phyloP scores from a whole-genome alignment of 345 rosid genomes.

The Populus simonii region DNA sequence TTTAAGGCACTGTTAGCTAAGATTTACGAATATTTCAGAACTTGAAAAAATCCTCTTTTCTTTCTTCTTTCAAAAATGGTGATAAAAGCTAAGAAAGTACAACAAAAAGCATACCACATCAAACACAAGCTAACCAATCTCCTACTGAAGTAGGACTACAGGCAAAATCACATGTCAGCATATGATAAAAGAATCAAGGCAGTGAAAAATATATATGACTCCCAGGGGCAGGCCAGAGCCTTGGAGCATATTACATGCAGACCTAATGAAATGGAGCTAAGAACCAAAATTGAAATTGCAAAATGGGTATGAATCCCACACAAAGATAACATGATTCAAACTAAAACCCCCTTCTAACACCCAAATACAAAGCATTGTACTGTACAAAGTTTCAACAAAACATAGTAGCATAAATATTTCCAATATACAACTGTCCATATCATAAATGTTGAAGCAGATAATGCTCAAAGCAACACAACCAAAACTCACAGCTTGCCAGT shows the following conservation, averaged over 20 bases:
- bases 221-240: background rate
- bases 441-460: background rate
- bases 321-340: background rate
- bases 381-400: background rate
- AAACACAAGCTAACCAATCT: background rate
- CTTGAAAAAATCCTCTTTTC: background rate
- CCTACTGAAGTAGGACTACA: background rate
- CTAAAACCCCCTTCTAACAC: too few species aligned
- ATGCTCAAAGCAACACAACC: background rate
- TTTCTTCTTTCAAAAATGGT: background rate
- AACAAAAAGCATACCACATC: background rate
- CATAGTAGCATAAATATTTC: background rate
- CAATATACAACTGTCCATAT: background rate
- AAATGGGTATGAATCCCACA: background rate
- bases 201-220: background rate
- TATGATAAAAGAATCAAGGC: background rate
- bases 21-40: background rate
- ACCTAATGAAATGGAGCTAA: background rate
- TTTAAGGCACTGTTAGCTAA: background rate
- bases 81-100: background rate
- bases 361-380: background rate
- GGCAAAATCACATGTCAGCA: background rate
- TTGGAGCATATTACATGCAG: background rate
- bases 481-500: background rate
- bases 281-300: background rate